Evolutionary conservation across 2,329 filamentous ascomycete species (phyloP).

Genomic region (Ceratocystis harringtonii): DNA sequence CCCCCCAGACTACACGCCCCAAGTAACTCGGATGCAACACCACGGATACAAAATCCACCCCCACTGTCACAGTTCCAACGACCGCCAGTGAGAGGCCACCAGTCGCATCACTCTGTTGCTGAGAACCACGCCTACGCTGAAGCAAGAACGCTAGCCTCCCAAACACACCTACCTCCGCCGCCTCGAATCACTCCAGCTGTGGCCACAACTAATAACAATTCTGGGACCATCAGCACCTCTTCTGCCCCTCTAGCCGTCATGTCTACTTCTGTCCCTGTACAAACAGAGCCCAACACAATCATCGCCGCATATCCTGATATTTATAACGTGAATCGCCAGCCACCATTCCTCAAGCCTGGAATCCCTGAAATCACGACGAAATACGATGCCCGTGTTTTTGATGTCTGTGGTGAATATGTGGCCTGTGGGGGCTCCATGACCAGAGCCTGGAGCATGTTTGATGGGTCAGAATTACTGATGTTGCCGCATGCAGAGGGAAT

Average conservation of each 20-base stretch:
- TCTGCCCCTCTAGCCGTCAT: slow-evolving; percentile 15
- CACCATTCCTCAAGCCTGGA: slow-evolving; percentile 58
- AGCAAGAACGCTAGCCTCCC: not conserved
- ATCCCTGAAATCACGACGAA: slow-evolving; percentile 66
- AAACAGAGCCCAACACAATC: slow-evolving; percentile 33
- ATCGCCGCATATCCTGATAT: slow-evolving; percentile 65
- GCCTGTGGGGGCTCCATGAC: slow-evolving; percentile 81
- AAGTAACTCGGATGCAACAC: slow-evolving; percentile 6
- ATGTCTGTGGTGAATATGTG: slow-evolving; percentile 73
- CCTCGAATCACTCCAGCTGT: slow-evolving; percentile 15
- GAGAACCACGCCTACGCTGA: slow-evolving; percentile 9
- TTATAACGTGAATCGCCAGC: slow-evolving; percentile 68
- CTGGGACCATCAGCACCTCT: slow-evolving; percentile 17
- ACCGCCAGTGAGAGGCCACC: slow-evolving; percentile 11
- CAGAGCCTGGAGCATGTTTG: slow-evolving; percentile 70
- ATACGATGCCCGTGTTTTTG: slow-evolving; percentile 74
- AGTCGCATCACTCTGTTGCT: slow-evolving; percentile 15
- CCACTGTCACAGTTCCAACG: slow-evolving; percentile 12
- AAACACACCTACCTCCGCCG: slow-evolving; percentile 8
- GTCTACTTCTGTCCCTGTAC: slow-evolving; percentile 10
- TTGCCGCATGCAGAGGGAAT: slow-evolving; percentile 71
- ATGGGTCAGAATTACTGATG: slow-evolving; percentile 68
- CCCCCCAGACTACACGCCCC: slow-evolving; percentile 10
- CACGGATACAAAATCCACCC: not conserved
- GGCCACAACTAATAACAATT: slow-evolving; percentile 18